phyloP scores from a whole-genome alignment of 1,284 basidiomycete species.

The Marasmius oreades region DNA sequence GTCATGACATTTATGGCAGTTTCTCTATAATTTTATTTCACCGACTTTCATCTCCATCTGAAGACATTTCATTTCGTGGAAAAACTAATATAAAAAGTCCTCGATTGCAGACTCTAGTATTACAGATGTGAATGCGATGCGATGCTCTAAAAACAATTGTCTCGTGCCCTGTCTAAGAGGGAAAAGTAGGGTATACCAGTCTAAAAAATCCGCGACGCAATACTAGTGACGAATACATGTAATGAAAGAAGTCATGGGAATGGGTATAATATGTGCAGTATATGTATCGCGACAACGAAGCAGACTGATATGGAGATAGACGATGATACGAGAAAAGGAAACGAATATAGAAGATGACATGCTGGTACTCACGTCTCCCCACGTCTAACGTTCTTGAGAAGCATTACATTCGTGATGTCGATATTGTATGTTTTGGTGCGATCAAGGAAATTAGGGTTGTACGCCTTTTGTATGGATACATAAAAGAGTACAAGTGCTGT shows the following conservation, averaged over 20 bases:
- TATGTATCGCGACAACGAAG: constrained; percentile 54
- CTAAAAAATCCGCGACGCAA: constrained; percentile 45
- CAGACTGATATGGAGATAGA: constrained; percentile 39
- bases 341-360: constrained; percentile 27
- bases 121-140: constrained; percentile 1
- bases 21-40: too few relatives aligned
- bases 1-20: too few relatives aligned
- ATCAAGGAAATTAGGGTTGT: constrained; percentile 20
- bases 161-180: constrained; percentile 19
- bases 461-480: constrained; percentile 15
- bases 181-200: constrained; percentile 39
- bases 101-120: constrained; percentile 2
- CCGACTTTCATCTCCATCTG: too few relatives aligned
- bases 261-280: constrained; percentile 17
- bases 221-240: constrained; percentile 11
- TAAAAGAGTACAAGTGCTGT: constrained; percentile 9
- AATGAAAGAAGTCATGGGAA: not conserved
- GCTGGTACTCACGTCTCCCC: constrained; percentile 29
- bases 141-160: constrained; percentile 5
- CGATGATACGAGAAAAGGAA: constrained; percentile 36
- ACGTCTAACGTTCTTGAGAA: constrained; percentile 20
- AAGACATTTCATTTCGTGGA: not conserved
- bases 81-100: not conserved
- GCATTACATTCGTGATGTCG: constrained; percentile 11
- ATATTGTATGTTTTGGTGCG: constrained; percentile 5